Percentiles rank a stretch among this genome's conserved stretches.
phyloP scores from a whole-genome alignment of 768 basidiomycete genomes.

The Pleurotus eryngii region DNA sequence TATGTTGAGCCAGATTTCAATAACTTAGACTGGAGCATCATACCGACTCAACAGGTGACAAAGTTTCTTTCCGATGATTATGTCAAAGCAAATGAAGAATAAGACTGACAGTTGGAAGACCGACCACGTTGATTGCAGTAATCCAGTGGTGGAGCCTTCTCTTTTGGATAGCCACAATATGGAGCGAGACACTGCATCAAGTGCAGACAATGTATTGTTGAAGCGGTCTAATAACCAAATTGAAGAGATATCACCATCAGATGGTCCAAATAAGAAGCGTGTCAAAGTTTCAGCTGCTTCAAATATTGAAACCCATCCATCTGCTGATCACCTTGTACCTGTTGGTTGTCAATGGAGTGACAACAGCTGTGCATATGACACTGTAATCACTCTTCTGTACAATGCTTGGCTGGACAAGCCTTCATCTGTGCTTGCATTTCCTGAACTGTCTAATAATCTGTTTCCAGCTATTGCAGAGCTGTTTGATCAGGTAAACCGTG shows the following conservation, averaged over 20 bases:
- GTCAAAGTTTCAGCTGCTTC: not conserved
- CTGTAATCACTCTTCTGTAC: constrained; percentile 18
- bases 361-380: constrained; percentile 32
- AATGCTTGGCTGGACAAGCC: constrained; percentile 15
- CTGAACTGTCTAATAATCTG: not conserved
- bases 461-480: not conserved
- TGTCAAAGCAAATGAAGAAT: not conserved
- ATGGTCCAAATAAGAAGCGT: not conserved
- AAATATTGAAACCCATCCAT: not conserved
- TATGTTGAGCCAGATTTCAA: constrained; percentile 3
- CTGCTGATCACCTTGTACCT: not conserved
- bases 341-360: constrained; percentile 16
- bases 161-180: not conserved
- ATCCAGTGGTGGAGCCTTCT: not conserved
- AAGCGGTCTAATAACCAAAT: not conserved
- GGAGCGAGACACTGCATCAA: not conserved
- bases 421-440: constrained; percentile 1
- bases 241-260: too few relatives aligned
- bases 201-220: not conserved
- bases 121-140: too few relatives aligned
- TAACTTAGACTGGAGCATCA: not conserved
- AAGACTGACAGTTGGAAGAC: not conserved
- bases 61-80: not conserved
- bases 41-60: constrained; percentile 1
- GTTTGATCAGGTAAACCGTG: not conserved